phyloP scores from a whole-genome alignment of 1,139 yeast species.

The Diutina scorzettiae region DNA sequence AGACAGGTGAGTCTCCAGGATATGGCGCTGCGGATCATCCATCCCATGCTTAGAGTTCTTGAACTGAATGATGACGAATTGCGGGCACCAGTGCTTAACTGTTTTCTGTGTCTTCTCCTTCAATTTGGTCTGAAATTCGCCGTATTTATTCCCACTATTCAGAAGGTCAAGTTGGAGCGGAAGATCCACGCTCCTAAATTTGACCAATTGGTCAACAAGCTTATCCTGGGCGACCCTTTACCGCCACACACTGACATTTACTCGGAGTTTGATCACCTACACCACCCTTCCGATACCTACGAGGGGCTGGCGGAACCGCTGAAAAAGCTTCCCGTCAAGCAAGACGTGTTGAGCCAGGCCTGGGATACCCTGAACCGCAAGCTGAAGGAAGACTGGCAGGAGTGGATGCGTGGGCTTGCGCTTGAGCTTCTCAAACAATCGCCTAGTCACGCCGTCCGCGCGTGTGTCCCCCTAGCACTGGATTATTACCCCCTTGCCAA shows the following conservation, averaged over 20 bases:
- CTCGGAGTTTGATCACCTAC: constrained; percentile 41
- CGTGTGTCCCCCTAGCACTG: constrained; percentile 84
- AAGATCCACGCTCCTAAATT: constrained; percentile 64
- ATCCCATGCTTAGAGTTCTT: constrained; percentile 70
- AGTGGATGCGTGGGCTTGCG: constrained; percentile 84
- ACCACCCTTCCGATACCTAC: constrained; percentile 36
- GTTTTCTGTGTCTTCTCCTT: constrained; percentile 64
- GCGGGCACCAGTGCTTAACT: constrained; percentile 55
- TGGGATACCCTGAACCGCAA: constrained; percentile 91
- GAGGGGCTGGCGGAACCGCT: constrained; percentile 55
- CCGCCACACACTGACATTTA: constrained; percentile 70
- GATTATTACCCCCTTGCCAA: constrained; percentile 83
- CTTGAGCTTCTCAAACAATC: constrained; percentile 83
- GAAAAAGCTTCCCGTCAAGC: constrained; percentile 71
- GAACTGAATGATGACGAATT: constrained; percentile 48
- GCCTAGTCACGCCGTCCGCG: constrained; percentile 89
- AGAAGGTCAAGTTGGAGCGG: constrained; percentile 51
- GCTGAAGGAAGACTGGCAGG: constrained; percentile 95
- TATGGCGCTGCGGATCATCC: constrained; percentile 84
- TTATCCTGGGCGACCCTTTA: constrained; percentile 78
- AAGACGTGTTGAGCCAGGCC: constrained; percentile 61
- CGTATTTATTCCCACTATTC: constrained; percentile 80
- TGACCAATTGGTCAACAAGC: constrained; percentile 68
- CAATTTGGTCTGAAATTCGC: constrained; percentile 80
- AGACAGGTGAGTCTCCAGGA: constrained; percentile 66